Percentiles rank a stretch among this genome's conserved stretches.
Evolutionary conservation across 805 yeast genomes (phyloP).

Genomic region (Wickerhamomyces bisporus): DNA sequence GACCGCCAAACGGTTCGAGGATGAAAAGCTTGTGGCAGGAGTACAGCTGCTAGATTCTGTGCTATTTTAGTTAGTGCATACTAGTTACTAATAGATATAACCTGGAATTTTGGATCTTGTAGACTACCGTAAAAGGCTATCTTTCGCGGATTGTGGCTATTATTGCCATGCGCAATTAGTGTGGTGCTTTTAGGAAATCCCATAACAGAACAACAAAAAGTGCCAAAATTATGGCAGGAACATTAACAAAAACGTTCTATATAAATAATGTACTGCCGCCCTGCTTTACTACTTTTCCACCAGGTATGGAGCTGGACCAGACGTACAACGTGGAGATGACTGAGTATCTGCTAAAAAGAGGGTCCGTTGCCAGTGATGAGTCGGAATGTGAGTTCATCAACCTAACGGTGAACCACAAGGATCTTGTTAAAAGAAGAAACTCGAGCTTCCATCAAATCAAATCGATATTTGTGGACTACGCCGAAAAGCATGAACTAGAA

Average conservation of each 20-base stretch:
- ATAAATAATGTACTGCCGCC: too few species aligned
- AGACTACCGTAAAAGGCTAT: too few species aligned
- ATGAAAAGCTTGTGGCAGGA: slow-evolving; percentile 46
- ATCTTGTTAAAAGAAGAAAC: slow-evolving; percentile 2
- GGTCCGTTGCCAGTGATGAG: too few species aligned
- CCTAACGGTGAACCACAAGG: slow-evolving; percentile 4
- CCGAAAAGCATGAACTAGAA: slow-evolving; percentile 31
- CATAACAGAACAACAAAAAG: too few species aligned
- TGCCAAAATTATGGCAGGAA: too few species aligned
- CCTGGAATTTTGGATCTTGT: too few species aligned
- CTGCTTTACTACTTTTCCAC: too few species aligned
- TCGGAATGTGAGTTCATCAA: slow-evolving; percentile 8
- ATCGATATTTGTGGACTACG: slow-evolving; percentile 15
- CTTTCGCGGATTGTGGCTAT: too few species aligned
- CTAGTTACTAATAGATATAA: background rate
- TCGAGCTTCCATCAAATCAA: slow-evolving; percentile 8
- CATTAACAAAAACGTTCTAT: too few species aligned
- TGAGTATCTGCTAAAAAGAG: slow-evolving; percentile 4
- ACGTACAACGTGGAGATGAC: slow-evolving; percentile 8
- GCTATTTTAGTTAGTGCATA: slow-evolving; percentile 11
- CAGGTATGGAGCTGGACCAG: too few species aligned
- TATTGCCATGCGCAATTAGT: too few species aligned
- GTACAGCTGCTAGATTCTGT: slow-evolving; percentile 34
- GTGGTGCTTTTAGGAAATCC: too few species aligned
- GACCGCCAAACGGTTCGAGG: slow-evolving; percentile 44